phyloP scores from a whole-genome alignment of 2,329 filamentous ascomycete genomes.

The Ophiocordyceps camponoti-leonardi region DNA sequence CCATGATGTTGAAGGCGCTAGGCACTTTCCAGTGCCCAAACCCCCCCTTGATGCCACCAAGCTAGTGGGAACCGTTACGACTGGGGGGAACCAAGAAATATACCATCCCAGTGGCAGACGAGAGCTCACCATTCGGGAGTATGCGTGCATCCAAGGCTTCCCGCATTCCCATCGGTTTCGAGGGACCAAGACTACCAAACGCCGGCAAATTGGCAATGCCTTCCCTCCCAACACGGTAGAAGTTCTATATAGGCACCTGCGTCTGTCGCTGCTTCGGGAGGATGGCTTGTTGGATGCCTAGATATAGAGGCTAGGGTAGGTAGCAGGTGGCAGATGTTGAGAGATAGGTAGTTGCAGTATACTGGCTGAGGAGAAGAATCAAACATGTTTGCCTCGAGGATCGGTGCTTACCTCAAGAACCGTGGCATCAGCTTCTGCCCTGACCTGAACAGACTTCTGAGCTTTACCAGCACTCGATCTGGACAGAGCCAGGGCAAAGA shows the following conservation, averaged over 20 bases:
- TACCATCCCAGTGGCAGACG: slow-evolving; percentile 49
- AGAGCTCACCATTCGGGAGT: slow-evolving; percentile 49
- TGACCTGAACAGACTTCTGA: not conserved
- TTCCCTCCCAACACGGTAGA: slow-evolving; percentile 47
- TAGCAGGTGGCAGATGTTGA: slow-evolving; percentile 1
- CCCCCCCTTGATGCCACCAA: slow-evolving; percentile 26
- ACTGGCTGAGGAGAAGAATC: not conserved
- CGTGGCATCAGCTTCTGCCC: not conserved
- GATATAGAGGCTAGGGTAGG: slow-evolving; percentile 3
- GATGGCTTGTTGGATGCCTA: slow-evolving; percentile 19
- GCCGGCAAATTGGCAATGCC: slow-evolving; percentile 61
- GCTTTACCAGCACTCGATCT: not conserved
- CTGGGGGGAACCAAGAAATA: slow-evolving; percentile 40
- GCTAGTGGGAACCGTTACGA: slow-evolving; percentile 45
- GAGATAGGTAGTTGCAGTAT: no score
- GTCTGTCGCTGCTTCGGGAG: slow-evolving; percentile 23
- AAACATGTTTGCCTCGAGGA: not conserved
- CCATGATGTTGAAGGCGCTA: slow-evolving; percentile 18
- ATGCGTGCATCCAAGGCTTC: slow-evolving; percentile 54
- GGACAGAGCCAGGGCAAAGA: not conserved
- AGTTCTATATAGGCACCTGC: slow-evolving; percentile 30
- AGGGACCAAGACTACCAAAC: slow-evolving; percentile 20
- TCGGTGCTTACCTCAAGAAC: no score
- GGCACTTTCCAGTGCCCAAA: slow-evolving; percentile 11
- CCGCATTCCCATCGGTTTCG: slow-evolving; percentile 41